Conservation (phyloP, 78 protist genomes). For the Diacronema lutheri region DNA sequence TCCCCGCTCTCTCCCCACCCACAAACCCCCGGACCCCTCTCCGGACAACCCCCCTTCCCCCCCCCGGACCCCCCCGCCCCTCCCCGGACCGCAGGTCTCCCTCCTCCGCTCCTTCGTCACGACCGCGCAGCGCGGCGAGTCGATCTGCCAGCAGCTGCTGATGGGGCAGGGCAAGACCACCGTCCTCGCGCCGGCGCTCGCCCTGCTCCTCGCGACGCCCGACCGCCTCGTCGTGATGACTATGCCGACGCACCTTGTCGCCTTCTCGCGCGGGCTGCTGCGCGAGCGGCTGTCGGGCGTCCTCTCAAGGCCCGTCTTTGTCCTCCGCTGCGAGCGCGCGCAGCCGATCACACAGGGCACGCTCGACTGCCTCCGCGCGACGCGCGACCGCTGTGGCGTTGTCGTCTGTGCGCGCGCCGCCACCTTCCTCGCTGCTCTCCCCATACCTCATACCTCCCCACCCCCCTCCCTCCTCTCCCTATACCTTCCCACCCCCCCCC, state of each 20-base stretch:
- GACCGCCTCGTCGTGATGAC: not conserved
- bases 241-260: slow-evolving; percentile 11
- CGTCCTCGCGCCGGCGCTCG: slow-evolving; percentile 68
- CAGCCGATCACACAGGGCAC: not conserved
- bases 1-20: too few relatives aligned
- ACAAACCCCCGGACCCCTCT: too few relatives aligned
- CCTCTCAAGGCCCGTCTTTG: slow-evolving; percentile 42
- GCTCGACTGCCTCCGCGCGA: not conserved
- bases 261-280: not conserved
- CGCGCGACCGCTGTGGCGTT: not conserved
- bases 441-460: too few relatives aligned
- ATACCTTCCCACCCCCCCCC: too few relatives aligned
- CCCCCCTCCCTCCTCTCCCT: too few relatives aligned
- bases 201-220: slow-evolving; percentile 63
- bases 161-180: slow-evolving; percentile 84
- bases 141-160: slow-evolving; percentile 58
- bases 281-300: not conserved
- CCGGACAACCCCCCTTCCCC: too few relatives aligned
- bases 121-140: not conserved
- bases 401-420: too few relatives aligned
- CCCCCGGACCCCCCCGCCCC: too few relatives aligned
- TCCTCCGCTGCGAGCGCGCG: slow-evolving; percentile 49
- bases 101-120: not conserved
- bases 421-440: too few relatives aligned
- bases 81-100: not conserved